Conservation (phyloP, 371 early-diverging fungal genomes). For the Mucor indicus region DNA sequence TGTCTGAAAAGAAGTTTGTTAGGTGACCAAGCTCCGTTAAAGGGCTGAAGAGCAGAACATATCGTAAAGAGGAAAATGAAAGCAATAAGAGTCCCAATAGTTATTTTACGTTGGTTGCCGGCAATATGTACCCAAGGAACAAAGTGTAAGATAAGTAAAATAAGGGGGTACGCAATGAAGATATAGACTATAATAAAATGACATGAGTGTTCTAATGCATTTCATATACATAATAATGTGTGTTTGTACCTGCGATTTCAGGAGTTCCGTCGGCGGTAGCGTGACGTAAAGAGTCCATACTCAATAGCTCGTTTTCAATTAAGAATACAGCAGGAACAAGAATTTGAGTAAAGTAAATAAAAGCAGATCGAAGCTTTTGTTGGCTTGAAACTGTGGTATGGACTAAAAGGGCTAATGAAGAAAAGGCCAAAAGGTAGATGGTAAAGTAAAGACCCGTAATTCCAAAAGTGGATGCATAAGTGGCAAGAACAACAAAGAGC, state of each 20-base stretch:
- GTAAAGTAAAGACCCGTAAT: constrained; percentile 46
- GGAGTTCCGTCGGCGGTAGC: constrained; percentile 60
- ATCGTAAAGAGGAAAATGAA: constrained; percentile 29
- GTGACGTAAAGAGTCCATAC: constrained; percentile 54
- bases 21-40: constrained; percentile 36
- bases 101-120: constrained; percentile 18
- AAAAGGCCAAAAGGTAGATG: constrained; percentile 40
- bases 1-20: constrained; percentile 40
- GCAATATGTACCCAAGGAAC: constrained; percentile 39
- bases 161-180: constrained; percentile 23
- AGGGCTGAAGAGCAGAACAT: constrained; percentile 32
- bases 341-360: constrained; percentile 35
- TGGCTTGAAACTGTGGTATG: constrained; percentile 22
- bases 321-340: constrained; percentile 40
- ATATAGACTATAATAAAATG: constrained; percentile 42
- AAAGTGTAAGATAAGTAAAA: constrained; percentile 23
- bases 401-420: constrained; percentile 28
- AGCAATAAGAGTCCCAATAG: constrained; percentile 2
- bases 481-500: constrained; percentile 32
- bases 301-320: constrained; percentile 38
- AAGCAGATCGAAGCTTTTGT: constrained; percentile 28
- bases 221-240: no score
- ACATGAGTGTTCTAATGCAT: no score
- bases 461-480: constrained; percentile 18
- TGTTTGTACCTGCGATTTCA: constrained; percentile 37